A percentile compares a stretch with the other conserved stretches of the same genome.
These are phyloP conservation scores for Trichosanthes cucumerina DNA, from an alignment of 306 rosid genomes.

Conservation along the genomic window DNA sequence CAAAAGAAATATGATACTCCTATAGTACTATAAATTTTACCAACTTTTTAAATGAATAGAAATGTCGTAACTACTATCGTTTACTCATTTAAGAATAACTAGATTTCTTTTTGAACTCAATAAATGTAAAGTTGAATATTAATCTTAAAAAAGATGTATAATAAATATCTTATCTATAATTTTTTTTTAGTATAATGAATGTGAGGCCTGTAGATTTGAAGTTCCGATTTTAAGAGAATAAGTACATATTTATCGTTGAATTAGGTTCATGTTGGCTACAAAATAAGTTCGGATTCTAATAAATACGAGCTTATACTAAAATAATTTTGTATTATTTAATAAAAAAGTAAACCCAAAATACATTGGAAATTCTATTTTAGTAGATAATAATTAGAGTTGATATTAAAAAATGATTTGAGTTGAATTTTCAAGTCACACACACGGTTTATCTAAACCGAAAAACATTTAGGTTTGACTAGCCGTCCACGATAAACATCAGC, in stretches of 20 bases:
- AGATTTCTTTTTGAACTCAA: too few relatives aligned
- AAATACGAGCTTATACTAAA: neutral
- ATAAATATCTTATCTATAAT: too few relatives aligned
- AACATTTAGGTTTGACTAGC: slow-evolving; percentile 4
- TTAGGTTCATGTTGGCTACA: too few relatives aligned
- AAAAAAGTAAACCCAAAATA: neutral
- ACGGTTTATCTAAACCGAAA: neutral
- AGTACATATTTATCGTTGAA: too few relatives aligned
- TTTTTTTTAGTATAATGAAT: too few relatives aligned
- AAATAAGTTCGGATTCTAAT: too few relatives aligned
- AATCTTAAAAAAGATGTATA: neutral
- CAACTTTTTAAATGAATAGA: too few relatives aligned
- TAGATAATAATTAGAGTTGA: neutral
- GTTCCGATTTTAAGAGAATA: too few relatives aligned
- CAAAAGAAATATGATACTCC: too few relatives aligned
- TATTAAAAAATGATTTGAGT: neutral
- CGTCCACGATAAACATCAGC: neutral
- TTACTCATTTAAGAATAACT: neutral
- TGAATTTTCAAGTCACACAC: slow-evolving; percentile 2
- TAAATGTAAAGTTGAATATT: too few relatives aligned
- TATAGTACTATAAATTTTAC: too few relatives aligned
- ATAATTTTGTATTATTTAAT: neutral
- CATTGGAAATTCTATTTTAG: neutral
- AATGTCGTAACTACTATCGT: neutral
- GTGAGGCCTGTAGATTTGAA: too few relatives aligned